Conservation (phyloP, 768 basidiomycete species). For the Termitomyces sp. region DNA sequence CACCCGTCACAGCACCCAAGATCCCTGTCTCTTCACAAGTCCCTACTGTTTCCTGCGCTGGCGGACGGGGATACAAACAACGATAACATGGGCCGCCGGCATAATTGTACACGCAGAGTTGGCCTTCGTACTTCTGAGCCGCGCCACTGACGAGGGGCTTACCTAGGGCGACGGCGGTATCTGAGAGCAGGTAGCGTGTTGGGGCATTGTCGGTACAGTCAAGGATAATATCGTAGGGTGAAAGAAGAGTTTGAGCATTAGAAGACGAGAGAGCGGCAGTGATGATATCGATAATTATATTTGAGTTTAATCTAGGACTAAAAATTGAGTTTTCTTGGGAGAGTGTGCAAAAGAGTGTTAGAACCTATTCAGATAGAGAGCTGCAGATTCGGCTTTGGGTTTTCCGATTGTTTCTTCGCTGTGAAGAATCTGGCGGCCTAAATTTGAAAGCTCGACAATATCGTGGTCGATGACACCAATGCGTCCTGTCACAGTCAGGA, state of each 20-base stretch:
- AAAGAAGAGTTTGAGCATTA: conserved; percentile 58
- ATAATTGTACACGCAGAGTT: conserved; percentile 72
- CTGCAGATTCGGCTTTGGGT: conserved; percentile 81
- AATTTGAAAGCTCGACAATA: conserved; percentile 15
- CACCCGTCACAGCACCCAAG: conserved; percentile 82
- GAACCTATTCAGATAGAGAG: conserved; percentile 61
- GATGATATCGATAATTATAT: conserved; percentile 53
- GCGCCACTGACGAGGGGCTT: conserved; percentile 54
- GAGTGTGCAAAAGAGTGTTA: neutral
- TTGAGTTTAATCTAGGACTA: conserved; percentile 64
- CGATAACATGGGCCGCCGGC: conserved; percentile 86
- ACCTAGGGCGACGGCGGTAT: conserved; percentile 64
- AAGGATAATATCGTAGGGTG: conserved; percentile 14
- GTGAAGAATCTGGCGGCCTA: conserved; percentile 79
- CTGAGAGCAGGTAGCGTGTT: conserved; percentile 90
- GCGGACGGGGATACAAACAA: conserved; percentile 84
- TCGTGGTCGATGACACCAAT: conserved; percentile 15
- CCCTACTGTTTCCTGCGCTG: conserved; percentile 56
- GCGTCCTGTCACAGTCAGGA: neutral
- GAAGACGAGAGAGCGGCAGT: conserved; percentile 46
- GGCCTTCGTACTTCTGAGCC: conserved; percentile 82
- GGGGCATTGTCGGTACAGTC: conserved; percentile 62
- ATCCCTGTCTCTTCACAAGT: conserved; percentile 89
- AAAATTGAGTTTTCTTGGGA: conserved; percentile 2
- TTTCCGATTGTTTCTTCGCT: conserved; percentile 67